Evolutionary conservation across 2,329 filamentous ascomycete genomes (phyloP).

Genomic region (Berkeleyomyces basicola): DNA sequence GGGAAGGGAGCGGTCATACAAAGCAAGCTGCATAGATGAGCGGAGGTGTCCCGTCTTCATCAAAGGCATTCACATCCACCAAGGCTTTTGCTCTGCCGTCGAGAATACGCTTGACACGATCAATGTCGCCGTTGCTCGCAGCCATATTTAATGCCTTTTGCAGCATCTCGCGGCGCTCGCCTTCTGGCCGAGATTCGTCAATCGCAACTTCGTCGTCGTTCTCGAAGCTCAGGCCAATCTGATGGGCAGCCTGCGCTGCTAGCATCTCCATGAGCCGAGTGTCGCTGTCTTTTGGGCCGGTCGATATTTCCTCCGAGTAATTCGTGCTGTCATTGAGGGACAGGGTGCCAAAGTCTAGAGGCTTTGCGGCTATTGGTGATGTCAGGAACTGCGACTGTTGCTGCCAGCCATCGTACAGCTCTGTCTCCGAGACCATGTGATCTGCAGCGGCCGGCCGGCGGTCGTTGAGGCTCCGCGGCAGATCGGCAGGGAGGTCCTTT

Average conservation of each 20-base stretch:
- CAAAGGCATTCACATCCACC: conserved; percentile 71
- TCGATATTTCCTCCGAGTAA: conserved; percentile 39
- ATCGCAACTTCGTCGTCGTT: conserved; percentile 66
- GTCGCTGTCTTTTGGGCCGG: conserved; percentile 57
- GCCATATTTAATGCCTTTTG: conserved; percentile 89
- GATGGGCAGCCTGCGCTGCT: conserved; percentile 77
- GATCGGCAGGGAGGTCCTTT: conserved; percentile 55
- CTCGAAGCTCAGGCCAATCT: conserved; percentile 52
- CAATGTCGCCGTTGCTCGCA: conserved; percentile 85
- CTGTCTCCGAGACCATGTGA: conserved; percentile 57
- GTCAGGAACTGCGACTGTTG: conserved; percentile 93
- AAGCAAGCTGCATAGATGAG: conserved; percentile 97
- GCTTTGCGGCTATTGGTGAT: conserved; percentile 67
- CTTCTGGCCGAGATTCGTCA: conserved; percentile 54
- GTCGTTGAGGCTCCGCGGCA: conserved; percentile 85
- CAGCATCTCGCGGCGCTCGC: conserved; percentile 63
- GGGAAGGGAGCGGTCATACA: conserved; percentile 32
- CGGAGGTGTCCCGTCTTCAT: conserved; percentile 91
- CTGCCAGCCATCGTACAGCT: conserved; percentile 99
- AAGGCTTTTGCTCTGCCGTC: conserved; percentile 55
- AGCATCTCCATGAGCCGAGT: conserved; percentile 88
- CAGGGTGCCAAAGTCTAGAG: conserved; percentile 65
- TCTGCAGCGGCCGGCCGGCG: conserved; percentile 51
- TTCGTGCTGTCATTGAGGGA: conserved; percentile 53
- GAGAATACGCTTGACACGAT: conserved; percentile 61